Base-by-base conservation (phyloP, 2,329 filamentous ascomycete genomes). In the Shiraia sp. region DNA sequence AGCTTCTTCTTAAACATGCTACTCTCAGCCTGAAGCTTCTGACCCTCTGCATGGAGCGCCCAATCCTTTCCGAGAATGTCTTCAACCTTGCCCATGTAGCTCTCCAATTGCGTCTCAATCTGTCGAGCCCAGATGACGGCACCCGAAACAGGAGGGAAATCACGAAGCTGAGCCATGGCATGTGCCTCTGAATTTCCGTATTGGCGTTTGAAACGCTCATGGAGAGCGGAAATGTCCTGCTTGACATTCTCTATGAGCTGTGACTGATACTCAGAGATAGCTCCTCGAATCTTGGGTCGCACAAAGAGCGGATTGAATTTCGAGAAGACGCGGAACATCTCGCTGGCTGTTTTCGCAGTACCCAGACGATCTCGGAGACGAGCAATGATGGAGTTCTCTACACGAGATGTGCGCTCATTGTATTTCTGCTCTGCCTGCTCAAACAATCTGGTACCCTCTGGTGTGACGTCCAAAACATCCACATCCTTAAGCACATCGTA, bases 231-330 rank as follows among this genome's bases (percentile, higher is more conserved):
- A 57, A 99, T 99, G 63, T 96, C 95, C 63, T 90, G 86, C 69
- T 97, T 97, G 60, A 99, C 93, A 58, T 95, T 96, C 60, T 96
- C 91, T 68, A 99, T 96, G 24, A 99, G 83, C 70, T 96, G 91
- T 4, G 92, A 93, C 70, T 99, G 93, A 67, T 99, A 99, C 72
- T 99, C 92, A 30, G 90, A 88, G 62, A 99, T 99, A 40, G 93
- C 95, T 55, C 95, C 91, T 53, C 93, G 86, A 72, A 99, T 97
- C 78, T 99, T 99, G n/a, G 93, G 93, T 45, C 93, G 85, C 42
- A 99, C 92, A 58, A 99, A 95, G 22, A 99, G 84, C 2, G 93
- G 93, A 66, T 99, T 99, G 80, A 99, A 99, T 68, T 97, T 97
- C 38, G 93, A 97, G 69, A 99, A 99, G 48, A 99, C 93, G 40